phyloP scores from a whole-genome alignment of 257 asterid species.

The Cynanchum wilfordii region DNA sequence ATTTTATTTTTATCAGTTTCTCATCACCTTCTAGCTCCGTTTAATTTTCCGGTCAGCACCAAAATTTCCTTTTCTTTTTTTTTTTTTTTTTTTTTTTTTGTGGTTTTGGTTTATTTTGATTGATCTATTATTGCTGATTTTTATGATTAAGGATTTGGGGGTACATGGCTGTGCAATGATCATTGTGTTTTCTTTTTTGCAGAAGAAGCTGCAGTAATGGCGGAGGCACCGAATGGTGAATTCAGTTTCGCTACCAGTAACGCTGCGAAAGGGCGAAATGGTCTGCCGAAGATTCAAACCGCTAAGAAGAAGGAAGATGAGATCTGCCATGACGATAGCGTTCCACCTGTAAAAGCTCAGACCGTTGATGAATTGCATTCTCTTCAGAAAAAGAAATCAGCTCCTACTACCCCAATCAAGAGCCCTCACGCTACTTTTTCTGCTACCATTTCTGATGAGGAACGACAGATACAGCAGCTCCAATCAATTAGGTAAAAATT shows the following conservation, averaged over 20 bases:
- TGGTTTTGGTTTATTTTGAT: background rate
- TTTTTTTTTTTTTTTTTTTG: background rate
- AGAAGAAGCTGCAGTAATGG: constrained; percentile 12
- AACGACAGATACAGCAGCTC: constrained; percentile 72
- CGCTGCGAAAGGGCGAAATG: constrained; percentile 35
- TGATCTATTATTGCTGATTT: background rate
- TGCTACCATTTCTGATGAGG: constrained; percentile 40
- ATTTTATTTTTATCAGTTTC: background rate
- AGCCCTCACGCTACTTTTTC: constrained; percentile 41
- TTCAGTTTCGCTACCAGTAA: constrained; percentile 41
- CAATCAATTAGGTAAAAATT: constrained; percentile 67
- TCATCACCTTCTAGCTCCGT: background rate
- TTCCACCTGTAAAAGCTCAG: constrained; percentile 68
- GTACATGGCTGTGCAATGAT: background rate
- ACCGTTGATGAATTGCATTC: constrained; percentile 82
- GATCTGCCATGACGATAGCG: constrained; percentile 80
- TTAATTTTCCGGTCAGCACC: background rate
- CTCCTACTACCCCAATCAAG: constrained; percentile 66
- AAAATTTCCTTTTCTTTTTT: too few relatives aligned
- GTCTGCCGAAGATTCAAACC: constrained; percentile 67
- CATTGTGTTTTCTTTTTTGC: background rate
- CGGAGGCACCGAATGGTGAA: constrained; percentile 32
- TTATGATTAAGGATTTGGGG: background rate
- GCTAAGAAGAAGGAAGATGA: constrained; percentile 40
- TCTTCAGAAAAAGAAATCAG: constrained; percentile 82